Conservation (phyloP, 768 basidiomycete species). For the Artomyces pyxidatus region DNA sequence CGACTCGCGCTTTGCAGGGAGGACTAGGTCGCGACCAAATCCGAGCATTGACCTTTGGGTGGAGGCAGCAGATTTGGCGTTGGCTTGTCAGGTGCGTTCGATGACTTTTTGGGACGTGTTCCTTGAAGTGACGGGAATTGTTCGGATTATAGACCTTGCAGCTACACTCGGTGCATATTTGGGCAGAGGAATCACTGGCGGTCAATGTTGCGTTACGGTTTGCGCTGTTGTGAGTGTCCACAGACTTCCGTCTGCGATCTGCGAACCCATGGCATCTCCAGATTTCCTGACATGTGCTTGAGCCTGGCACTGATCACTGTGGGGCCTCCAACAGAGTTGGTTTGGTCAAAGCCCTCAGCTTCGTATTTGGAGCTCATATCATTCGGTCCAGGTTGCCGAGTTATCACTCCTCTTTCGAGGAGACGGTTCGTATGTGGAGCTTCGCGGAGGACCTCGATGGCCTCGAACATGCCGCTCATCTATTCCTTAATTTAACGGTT, state of each 20-base stretch:
- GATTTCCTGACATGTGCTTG: slow-evolving; percentile 65
- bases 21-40: slow-evolving; percentile 43
- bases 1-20: slow-evolving; percentile 59
- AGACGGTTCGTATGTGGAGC: slow-evolving; percentile 55
- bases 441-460: slow-evolving; percentile 58
- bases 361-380: neutral
- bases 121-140: neutral
- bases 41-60: slow-evolving; percentile 68
- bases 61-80: slow-evolving; percentile 69
- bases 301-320: slow-evolving; percentile 65
- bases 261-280: slow-evolving; percentile 19
- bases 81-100: slow-evolving; percentile 47
- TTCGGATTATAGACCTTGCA: slow-evolving; percentile 38
- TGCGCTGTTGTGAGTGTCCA: slow-evolving; percentile 46
- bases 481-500: slow-evolving; percentile 46
- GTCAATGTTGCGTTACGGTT: slow-evolving; percentile 56
- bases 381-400: slow-evolving; percentile 42
- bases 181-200: slow-evolving; percentile 30
- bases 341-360: slow-evolving; percentile 5
- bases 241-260: neutral
- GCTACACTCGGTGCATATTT: slow-evolving; percentile 61
- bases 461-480: slow-evolving; percentile 58
- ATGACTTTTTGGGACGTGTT: neutral
- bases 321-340: slow-evolving; percentile 60
- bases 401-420: slow-evolving; percentile 54